Evolutionary conservation across 805 yeast genomes (phyloP), one percentile per base, ranked within the genome.

Genomic region (Candida morakotiae): DNA sequence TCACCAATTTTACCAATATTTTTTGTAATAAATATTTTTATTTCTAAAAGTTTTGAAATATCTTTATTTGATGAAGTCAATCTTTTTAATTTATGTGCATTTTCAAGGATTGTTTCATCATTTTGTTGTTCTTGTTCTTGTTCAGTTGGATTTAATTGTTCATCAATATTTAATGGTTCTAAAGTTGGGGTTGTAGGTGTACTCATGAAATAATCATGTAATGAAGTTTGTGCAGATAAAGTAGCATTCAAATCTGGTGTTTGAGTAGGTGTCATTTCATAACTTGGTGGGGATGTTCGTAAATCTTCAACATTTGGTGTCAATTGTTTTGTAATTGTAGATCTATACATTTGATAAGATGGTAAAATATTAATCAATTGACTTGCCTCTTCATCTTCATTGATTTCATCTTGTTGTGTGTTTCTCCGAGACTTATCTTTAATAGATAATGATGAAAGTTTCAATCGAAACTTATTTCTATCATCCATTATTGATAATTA

Each of bases 311-410:
- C 40, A 13, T 56, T 49, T 9, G 70, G 68, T 8, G 58, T 54
- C 35, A 64, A 49, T 37, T 51, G 55, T 35, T 60, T 62, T 15
- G 68, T 60, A 28, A 66, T 55, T 3, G 67, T 63, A 13, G 64
- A 56, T 42, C 59, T 62, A 40, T 56, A 60, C 70, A 65, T 64
- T 22, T 58, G 62, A 43, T 65, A 65, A 3, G 69, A 62, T 3
- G 71, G 71, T 14, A 65, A 49, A 30, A 65, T 65, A 37, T 59
- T 62, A 32, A 63, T 47, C 33, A 65, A 46, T 18, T 52, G 51
- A 21, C 57, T 61, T 6, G 52, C 57, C 27, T 42, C 50, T 20
- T 46, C 46, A 2, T 34, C 39, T 9, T 18, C 32, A 7, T 35
- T 24, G 16, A 24, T 39, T 9, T 34, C 36, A 3, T 19, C 29